phyloP scores from a whole-genome alignment of 2,329 filamentous ascomycete genomes.

The Amylocarpus encephaloides region DNA sequence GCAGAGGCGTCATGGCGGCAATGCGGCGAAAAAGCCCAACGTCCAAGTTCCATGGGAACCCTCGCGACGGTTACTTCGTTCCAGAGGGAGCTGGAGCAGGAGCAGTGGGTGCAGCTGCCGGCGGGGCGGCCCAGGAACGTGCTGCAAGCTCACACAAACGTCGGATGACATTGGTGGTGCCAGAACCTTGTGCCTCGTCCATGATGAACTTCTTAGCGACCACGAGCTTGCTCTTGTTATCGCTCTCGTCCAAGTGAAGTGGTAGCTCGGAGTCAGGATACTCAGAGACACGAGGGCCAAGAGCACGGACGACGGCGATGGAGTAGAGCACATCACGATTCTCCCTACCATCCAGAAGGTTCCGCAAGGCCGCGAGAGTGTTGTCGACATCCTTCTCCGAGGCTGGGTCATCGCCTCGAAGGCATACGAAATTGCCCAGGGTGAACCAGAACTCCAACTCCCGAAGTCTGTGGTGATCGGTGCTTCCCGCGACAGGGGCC shows the following conservation, averaged over 20 bases:
- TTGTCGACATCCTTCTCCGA: conserved; percentile 57
- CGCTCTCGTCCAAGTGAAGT: conserved; percentile 58
- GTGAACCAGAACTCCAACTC: conserved; percentile 79
- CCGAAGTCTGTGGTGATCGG: conserved; percentile 48
- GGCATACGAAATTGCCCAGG: conserved; percentile 64
- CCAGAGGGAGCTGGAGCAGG: conserved; percentile 10
- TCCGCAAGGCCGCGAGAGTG: conserved; percentile 58
- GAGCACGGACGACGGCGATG: conserved; percentile 71
- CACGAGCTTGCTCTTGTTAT: conserved; percentile 58
- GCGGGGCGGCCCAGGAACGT: conserved; percentile 32
- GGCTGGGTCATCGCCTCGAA: conserved; percentile 53
- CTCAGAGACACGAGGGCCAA: conserved; percentile 59
- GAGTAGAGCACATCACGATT: conserved; percentile 89
- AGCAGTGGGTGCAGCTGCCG: conserved; percentile 8
- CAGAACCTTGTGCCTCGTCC: conserved; percentile 58
- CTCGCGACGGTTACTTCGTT: conserved; percentile 3
- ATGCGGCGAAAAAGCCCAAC: conserved; percentile 8
- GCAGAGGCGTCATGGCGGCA: too few species aligned
- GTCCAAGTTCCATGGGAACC: conserved; percentile 2
- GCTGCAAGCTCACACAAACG: conserved; percentile 63
- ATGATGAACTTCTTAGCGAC: conserved; percentile 66
- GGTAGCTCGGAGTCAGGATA: conserved; percentile 51
- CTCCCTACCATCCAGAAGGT: conserved; percentile 71
- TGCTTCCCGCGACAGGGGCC: conserved; percentile 42
- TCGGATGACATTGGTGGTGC: conserved; percentile 67